Evolutionary conservation across 306 rosid species (phyloP).

Genomic region (Echinosophora koreensis): DNA sequence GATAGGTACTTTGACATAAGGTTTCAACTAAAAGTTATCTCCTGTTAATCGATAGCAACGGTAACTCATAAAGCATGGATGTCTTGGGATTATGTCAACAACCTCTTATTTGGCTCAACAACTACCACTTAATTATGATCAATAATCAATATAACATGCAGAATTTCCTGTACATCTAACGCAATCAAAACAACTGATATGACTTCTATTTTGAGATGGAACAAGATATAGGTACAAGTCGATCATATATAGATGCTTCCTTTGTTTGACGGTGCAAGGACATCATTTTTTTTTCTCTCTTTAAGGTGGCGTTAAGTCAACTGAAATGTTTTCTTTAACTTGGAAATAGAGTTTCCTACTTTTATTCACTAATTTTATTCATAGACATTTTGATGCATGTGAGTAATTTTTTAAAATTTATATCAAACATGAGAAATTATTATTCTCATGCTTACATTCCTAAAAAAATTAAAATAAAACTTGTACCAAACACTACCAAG

Average conservation of each 20-base stretch:
- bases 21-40: constrained; percentile 42
- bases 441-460: no score
- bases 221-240: background rate
- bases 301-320: background rate
- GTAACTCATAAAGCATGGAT: constrained; percentile 17
- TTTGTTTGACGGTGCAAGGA: background rate
- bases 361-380: no score
- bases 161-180: constrained; percentile 21
- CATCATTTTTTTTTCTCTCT: background rate
- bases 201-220: background rate
- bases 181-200: constrained; percentile 32
- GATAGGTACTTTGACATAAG: constrained; percentile 46
- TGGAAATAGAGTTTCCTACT: no score
- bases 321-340: no score
- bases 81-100: background rate
- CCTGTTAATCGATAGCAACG: background rate
- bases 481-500: no score
- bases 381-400: no score
- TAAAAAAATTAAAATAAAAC: no score
- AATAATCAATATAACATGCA: constrained; percentile 31
- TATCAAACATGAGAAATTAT: no score
- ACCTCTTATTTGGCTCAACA: constrained; percentile 43
- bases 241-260: background rate
- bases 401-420: no score
- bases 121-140: constrained; percentile 40